Base-by-base conservation (phyloP, 768 basidiomycete species). In the Amyloporia xantha region DNA sequence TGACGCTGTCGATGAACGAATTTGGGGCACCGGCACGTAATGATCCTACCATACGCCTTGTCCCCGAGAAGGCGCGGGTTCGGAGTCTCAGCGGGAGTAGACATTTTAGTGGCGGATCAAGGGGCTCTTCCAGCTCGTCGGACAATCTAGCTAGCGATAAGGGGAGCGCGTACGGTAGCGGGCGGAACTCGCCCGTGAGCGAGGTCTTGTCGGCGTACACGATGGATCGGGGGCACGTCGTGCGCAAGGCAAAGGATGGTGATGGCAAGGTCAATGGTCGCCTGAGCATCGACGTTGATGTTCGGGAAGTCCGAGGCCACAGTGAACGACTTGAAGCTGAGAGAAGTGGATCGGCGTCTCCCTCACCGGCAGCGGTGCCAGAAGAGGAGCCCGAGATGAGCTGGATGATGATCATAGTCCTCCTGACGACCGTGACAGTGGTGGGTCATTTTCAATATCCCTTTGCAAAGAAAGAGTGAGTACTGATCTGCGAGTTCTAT, bases 361-460 rank as follows among this genome's bases (percentile, higher is more conserved):
- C n/a, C 17, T 40, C 13, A 19, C 13, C 17, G 40, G 23, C 38
- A 10, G 30, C 38, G 44, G 12, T 6, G 6, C 12, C 9, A 39
- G 27, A 37, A 13, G 25, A 81, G 59, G 68, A 72, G 47, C 83
- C 85, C 2, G 69, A 71, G 55, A 57, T 89, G 56, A 85, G 82
- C 59, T 67, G 79, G 63, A 67, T 71, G 25, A 62, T 86, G 57
- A 81, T 79, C 1, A 55, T 85, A 9, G 53, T 74, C 12, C 56
- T 86, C 19, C 62, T 91, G 44, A 64, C 74, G 5, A 41, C 69
- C 3, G 81, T 87, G 26, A 86, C 88, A 0, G 73, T 78, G 24
- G 86, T 87, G 57, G 59, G 79, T n/a, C n/a, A n/a, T n/a, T n/a
- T 69, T 15, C 21, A 35, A 5, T 25, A 26, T 25, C n/a, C 5